Evolutionary conservation across 164 flowering plant genomes (phyloP), one percentile per base, ranked within the genome.

Genomic region (Vitis rupestris): DNA sequence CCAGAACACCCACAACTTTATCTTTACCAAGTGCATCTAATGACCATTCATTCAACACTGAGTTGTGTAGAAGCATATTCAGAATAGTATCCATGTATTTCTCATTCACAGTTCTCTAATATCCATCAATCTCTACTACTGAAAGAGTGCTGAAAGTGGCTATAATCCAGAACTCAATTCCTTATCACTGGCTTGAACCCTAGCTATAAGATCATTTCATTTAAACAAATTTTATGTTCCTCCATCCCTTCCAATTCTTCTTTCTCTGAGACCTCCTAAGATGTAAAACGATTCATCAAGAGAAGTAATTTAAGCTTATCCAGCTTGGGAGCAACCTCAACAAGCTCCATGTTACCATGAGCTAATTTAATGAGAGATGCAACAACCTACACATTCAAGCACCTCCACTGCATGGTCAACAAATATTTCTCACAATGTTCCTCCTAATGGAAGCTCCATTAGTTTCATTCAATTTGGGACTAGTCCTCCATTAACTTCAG

Each of bases 121-220:
- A 85, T 37, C 97, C 98, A 83, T 85, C 73, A 66, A 95, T 88
- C 88, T 93, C 97, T 9, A 93, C 83, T 1, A 23, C 2, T 23
- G 27, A 23, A 23, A 1, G 2, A 23, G 27, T 0, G 98, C 97
- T 2, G 85, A 85, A 63, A 93, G 77, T 61, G 89, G 82, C 50
- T 61, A 65, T 60, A 95, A 68, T 17, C 87, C 97, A 55, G 69
- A 77, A 70, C 77, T 82, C 77, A 95, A 72, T 72, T 95, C 97
- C 49, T 78, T 89, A 63, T 95, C 92, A 76, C 99, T 95, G 5
- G 99, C 97, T 72, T 93, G 99, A 70, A 95, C 74, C 75, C 57
- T 79, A 10, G 78, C 75, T 17, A 79, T 75, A 53, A 95, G 89
- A 84, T 91, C 94, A 50, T 80, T 80, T 98, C 98, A 95, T 29